Evolutionary conservation across 306 rosid genomes (phyloP).

Genomic region (Hippophae rhamnoides): DNA sequence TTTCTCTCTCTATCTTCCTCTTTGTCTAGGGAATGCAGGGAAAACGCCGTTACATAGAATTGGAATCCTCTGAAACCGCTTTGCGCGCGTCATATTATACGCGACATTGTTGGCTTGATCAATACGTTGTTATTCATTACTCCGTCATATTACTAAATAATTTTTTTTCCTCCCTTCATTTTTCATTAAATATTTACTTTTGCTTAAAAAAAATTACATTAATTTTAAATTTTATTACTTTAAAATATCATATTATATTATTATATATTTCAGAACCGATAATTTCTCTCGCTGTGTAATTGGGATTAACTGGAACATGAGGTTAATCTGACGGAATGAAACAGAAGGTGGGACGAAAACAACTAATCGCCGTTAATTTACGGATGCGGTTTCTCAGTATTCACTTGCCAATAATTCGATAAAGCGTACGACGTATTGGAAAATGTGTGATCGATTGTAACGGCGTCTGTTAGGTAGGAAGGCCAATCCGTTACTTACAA

Average conservation of each 20-base stretch:
- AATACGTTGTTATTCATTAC: background rate
- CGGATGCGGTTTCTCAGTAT: slow-evolving; percentile 4
- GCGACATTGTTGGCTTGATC: slow-evolving; percentile 24
- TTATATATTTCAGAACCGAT: too few relatives aligned
- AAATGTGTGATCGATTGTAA: slow-evolving; percentile 31
- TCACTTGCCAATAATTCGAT: background rate
- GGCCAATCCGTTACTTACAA: slow-evolving; percentile 44
- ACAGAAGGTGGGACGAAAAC: slow-evolving; percentile 14
- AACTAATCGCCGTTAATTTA: slow-evolving; percentile 12
- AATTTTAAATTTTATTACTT: too few relatives aligned
- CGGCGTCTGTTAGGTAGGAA: slow-evolving; percentile 17
- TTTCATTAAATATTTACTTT: too few relatives aligned
- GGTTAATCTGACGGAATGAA: slow-evolving; percentile 19
- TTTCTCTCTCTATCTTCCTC: slow-evolving; percentile 10
- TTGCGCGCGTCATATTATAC: slow-evolving; percentile 44
- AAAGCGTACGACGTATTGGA: slow-evolving; percentile 21
- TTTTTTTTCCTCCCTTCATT: too few relatives aligned
- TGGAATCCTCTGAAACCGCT: slow-evolving; percentile 24
- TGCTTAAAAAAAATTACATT: too few relatives aligned
- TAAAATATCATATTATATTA: too few relatives aligned
- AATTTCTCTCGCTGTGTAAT: slow-evolving; percentile 8
- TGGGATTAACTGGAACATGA: slow-evolving; percentile 20
- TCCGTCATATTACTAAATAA: too few relatives aligned
- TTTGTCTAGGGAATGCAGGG: slow-evolving; percentile 18
- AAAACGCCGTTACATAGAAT: slow-evolving; percentile 38